Evolutionary conservation across 495 filamentous ascomycete genomes (phyloP).

Genomic region (Cairneyella variabilis): DNA sequence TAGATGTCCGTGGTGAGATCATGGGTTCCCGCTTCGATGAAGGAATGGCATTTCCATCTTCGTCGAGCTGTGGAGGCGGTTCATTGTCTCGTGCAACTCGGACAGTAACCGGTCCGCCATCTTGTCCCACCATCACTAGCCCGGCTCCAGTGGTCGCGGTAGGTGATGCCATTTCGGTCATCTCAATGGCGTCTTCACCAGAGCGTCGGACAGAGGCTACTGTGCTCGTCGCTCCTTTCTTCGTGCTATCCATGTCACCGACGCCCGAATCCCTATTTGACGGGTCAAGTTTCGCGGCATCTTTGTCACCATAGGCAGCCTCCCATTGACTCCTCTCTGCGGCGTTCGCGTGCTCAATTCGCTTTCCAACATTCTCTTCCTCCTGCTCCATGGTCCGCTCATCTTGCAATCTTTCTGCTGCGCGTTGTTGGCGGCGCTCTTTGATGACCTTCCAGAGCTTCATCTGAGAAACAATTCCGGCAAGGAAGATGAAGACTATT

Average conservation of each 20-base stretch:
- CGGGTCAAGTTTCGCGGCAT: constrained; percentile 21
- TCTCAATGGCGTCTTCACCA: constrained; percentile 32
- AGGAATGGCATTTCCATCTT: constrained; percentile 22
- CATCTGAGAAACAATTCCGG: constrained; percentile 80
- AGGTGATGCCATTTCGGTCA: constrained; percentile 28
- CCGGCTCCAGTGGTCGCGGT: constrained; percentile 28
- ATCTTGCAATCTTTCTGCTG: constrained; percentile 50
- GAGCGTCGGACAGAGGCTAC: constrained; percentile 26
- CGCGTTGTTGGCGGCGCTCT: constrained; percentile 60
- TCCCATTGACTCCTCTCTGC: constrained; percentile 78
- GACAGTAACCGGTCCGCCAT: constrained; percentile 32
- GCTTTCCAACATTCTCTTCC: constrained; percentile 64
- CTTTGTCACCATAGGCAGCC: constrained; percentile 62
- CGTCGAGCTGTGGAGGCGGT: constrained; percentile 10
- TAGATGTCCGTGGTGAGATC: neutral
- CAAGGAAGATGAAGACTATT: constrained; percentile 66
- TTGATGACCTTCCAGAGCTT: constrained; percentile 86
- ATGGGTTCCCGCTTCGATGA: constrained; percentile 8
- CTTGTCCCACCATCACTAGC: constrained; percentile 29
- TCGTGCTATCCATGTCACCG: constrained; percentile 47
- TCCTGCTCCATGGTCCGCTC: constrained; percentile 59
- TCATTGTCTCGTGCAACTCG: constrained; percentile 35
- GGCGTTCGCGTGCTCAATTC: constrained; percentile 62
- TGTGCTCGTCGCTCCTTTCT: constrained; percentile 40
- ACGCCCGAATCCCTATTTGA: constrained; percentile 47